Evolutionary conservation across 192 early-diverging fungal genomes (phyloP).

Genomic region (Coemansia sp.): DNA sequence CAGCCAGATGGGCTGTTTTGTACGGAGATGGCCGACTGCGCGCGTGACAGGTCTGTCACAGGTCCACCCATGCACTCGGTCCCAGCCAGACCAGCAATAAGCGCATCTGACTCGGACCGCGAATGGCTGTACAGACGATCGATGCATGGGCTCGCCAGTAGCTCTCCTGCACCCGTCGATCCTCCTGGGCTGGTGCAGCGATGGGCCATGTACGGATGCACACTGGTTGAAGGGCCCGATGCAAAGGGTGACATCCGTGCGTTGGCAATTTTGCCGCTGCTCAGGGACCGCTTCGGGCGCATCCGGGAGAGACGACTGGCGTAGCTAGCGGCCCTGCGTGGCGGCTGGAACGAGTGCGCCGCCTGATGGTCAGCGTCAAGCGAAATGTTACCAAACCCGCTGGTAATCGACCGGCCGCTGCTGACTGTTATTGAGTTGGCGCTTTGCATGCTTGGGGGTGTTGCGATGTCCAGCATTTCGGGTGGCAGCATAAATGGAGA

Average conservation of each 20-base stretch:
- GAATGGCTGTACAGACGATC: slow-evolving; percentile 6
- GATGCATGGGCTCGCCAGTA: slow-evolving; percentile 1
- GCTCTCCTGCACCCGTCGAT: not conserved
- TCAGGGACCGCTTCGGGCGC: slow-evolving; percentile 32
- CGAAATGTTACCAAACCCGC: slow-evolving; percentile 16
- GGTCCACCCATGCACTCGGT: not conserved
- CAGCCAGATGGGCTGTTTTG: slow-evolving; percentile 5
- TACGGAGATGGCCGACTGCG: not conserved
- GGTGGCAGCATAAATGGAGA: not conserved
- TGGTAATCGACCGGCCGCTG: slow-evolving; percentile 11
- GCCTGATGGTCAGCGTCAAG: not conserved
- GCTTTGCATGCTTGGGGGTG: not conserved
- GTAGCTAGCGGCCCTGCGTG: slow-evolving; percentile 7
- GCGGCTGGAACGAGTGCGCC: slow-evolving; percentile 10
- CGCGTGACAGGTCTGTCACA: not conserved
- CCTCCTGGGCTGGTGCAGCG: slow-evolving; percentile 9
- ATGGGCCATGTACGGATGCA: slow-evolving; percentile 22
- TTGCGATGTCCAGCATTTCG: not conserved
- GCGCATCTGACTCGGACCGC: not conserved
- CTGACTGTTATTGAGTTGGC: not conserved
- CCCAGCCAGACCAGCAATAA: not conserved
- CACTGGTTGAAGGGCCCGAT: slow-evolving; percentile 4
- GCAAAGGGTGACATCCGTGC: slow-evolving; percentile 28
- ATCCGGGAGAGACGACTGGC: slow-evolving; percentile 12
- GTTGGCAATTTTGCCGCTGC: slow-evolving; percentile 25